Conservation (phyloP, 2,329 filamentous ascomycete species). For the Colletotrichum endophyticum region DNA sequence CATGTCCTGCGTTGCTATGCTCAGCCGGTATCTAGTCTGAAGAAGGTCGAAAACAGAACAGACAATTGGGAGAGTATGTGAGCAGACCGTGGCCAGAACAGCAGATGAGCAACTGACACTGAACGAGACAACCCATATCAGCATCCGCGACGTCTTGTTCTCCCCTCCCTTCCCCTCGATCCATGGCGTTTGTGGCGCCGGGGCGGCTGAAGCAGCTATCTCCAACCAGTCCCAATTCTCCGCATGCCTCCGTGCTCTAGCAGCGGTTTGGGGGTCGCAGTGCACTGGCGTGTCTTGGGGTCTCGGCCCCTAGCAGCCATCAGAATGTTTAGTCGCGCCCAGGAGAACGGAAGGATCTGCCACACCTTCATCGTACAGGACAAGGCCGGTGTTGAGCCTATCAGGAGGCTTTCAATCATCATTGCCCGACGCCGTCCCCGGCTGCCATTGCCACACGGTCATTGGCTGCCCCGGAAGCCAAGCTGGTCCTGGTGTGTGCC, state of each 20-base stretch:
- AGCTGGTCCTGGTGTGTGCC: background rate
- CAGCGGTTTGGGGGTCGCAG: background rate
- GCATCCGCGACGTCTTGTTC: background rate
- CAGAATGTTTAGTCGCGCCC: background rate
- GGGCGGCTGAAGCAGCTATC: slow-evolving; percentile 16
- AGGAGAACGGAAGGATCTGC: slow-evolving; percentile 10
- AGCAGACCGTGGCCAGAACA: background rate
- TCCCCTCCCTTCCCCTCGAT: background rate
- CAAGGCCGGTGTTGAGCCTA: slow-evolving; percentile 10
- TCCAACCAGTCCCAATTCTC: slow-evolving; percentile 13
- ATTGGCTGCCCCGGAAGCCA: background rate
- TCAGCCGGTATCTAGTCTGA: background rate
- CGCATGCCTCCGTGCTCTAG: background rate
- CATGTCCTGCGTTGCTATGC: background rate
- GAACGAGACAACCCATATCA: background rate
- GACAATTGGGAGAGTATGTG: background rate
- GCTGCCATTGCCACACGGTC: background rate
- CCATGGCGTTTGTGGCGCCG: slow-evolving; percentile 4
- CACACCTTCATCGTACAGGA: background rate
- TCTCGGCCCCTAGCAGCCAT: slow-evolving; percentile 7
- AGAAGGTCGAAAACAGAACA: background rate
- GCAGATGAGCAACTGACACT: background rate
- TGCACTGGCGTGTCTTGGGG: slow-evolving; percentile 7
- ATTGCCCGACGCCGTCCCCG: background rate
- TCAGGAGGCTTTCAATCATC: background rate